Percentiles rank a stretch among this genome's conserved stretches.
These are phyloP conservation scores for Tetrapisispora pingtungensis DNA, from an alignment of 805 yeast species.

Conservation along the genomic window DNA sequence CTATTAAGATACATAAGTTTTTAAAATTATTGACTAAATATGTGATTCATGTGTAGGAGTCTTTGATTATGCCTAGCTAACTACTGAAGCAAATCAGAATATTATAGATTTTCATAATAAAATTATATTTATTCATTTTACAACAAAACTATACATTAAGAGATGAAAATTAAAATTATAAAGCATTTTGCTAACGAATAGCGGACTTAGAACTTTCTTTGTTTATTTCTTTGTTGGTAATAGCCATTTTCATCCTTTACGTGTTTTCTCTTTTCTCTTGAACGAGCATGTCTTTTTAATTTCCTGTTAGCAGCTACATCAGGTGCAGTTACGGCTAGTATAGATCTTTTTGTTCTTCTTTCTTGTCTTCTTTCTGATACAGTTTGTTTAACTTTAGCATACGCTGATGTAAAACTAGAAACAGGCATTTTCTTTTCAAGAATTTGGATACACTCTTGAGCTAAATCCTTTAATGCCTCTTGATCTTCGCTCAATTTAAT, in stretches of 20 bases:
- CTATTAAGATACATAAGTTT: too few relatives aligned
- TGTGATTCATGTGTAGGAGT: too few relatives aligned
- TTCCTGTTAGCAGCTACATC: conserved; percentile 72
- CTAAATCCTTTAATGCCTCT: conserved; percentile 41
- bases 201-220: conserved; percentile 15
- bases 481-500: conserved; percentile 31
- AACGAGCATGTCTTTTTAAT: conserved; percentile 62
- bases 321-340: conserved; percentile 68
- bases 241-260: conserved; percentile 69
- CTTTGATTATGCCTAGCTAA: too few relatives aligned
- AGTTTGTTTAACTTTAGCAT: conserved; percentile 50
- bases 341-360: conserved; percentile 65
- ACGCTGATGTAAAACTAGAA: conserved; percentile 51
- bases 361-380: conserved; percentile 61
- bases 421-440: conserved; percentile 63
- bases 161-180: too few relatives aligned
- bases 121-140: too few relatives aligned
- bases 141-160: too few relatives aligned
- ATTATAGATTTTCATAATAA: too few relatives aligned
- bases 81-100: too few relatives aligned
- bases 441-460: conserved; percentile 58
- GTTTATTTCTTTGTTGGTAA: conserved; percentile 55
- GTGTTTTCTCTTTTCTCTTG: conserved; percentile 66
- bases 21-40: too few relatives aligned
- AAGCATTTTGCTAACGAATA: too few relatives aligned